A percentile compares a stretch with the other conserved stretches of the same genome.
phyloP scores from a whole-genome alignment of 352 stramenopile species.

The Phytophthora lateralis region DNA sequence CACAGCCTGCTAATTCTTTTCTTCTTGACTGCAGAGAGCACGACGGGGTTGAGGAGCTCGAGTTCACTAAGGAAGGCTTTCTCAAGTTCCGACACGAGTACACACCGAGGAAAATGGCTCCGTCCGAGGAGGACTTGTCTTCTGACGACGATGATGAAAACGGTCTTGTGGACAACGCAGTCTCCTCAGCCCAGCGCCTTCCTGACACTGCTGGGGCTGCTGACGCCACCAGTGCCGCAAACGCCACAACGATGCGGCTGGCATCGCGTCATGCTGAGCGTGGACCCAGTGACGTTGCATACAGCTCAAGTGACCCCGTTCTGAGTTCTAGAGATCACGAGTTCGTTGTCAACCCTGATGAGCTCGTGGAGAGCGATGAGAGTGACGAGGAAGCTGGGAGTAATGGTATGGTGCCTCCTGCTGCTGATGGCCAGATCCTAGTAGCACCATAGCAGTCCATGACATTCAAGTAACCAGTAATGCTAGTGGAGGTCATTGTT shows the following conservation, averaged over 20 bases:
- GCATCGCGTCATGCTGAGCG: constrained; percentile 18
- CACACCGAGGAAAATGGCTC: constrained; percentile 33
- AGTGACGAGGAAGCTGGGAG: constrained; percentile 21
- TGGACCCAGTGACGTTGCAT: constrained; percentile 13
- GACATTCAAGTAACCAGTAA: neutral
- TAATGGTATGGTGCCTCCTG: neutral
- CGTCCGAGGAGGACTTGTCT: constrained; percentile 39
- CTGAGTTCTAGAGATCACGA: constrained; percentile 18
- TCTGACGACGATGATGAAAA: constrained; percentile 45
- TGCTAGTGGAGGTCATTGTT: neutral
- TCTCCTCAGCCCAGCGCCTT: neutral
- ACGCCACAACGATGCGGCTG: constrained; percentile 8
- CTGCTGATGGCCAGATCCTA: constrained; percentile 5
- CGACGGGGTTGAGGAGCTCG: constrained; percentile 32
- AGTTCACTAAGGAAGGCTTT: constrained; percentile 54
- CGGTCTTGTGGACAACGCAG: constrained; percentile 10
- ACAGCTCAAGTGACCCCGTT: constrained; percentile 19
- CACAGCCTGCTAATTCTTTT: neutral
- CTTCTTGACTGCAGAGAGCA: constrained; percentile 8
- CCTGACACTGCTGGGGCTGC: neutral
- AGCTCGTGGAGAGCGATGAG: constrained; percentile 36
- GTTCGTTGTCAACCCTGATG: constrained; percentile 35
- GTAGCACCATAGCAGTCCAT: neutral
- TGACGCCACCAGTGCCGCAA: neutral
- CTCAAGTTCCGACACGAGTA: constrained; percentile 62